Evolutionary conservation across 1,284 basidiomycete species (phyloP).

Genomic region (Leccinum solheimii): DNA sequence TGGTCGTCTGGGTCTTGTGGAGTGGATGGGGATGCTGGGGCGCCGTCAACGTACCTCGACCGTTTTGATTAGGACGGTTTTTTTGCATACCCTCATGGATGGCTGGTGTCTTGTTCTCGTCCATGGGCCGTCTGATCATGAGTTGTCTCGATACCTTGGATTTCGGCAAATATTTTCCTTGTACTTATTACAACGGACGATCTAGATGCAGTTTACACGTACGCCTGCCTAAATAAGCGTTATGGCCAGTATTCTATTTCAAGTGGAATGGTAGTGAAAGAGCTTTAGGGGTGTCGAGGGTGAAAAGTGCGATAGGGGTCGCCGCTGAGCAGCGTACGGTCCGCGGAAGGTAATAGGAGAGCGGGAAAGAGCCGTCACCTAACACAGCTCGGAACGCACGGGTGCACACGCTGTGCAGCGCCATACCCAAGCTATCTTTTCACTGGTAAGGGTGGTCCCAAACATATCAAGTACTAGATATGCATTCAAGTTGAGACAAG

Average conservation of each 20-base stretch:
- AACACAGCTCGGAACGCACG: too few species aligned
- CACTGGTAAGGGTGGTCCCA: too few species aligned
- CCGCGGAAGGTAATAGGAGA: too few species aligned
- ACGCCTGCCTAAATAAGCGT: neutral
- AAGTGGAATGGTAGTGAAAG: neutral
- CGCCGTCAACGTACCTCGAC: constrained; percentile 16
- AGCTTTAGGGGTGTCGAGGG: too few species aligned
- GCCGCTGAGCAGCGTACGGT: too few species aligned
- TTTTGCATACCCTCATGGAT: neutral
- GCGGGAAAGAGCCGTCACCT: too few species aligned
- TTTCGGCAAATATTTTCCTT: neutral
- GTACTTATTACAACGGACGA: neutral
- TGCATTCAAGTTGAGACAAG: too few species aligned
- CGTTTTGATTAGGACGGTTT: constrained; percentile 12
- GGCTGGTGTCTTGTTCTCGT: neutral
- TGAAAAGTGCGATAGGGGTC: too few species aligned
- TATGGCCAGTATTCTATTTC: neutral
- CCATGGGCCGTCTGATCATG: neutral
- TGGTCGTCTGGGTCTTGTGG: constrained; percentile 77
- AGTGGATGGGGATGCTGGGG: constrained; percentile 57
- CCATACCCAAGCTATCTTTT: too few species aligned
- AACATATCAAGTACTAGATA: too few species aligned
- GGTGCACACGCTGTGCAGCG: too few species aligned
- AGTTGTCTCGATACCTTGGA: neutral
- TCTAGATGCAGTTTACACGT: neutral